Evolutionary conservation across 1,284 basidiomycete genomes (phyloP), one percentile per base, ranked within the genome.

Genomic region (Moesziomyces aphidis): DNA sequence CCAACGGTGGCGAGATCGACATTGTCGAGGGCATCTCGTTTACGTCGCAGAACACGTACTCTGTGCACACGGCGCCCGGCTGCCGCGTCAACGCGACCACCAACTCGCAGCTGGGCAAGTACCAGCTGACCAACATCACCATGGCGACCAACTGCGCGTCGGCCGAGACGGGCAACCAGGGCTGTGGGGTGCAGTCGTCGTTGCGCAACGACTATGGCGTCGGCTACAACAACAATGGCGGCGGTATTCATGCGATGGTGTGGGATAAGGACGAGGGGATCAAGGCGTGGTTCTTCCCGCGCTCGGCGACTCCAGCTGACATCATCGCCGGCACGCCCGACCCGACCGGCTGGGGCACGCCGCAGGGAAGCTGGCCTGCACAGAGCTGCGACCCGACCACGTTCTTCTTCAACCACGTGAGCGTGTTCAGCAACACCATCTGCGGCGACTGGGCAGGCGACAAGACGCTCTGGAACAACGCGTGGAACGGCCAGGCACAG

Each of bases 151-250:
- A 90, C 74, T 93, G 92, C 77, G 87, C 90, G 64, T 85, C 87
- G 5, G 86, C 87, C 19, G 77, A 85, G 28, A 89, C 89, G 76
- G 86, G 71, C 76, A 92, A 92, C 76, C 83, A 88, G 0, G 90
- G 90, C 0, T 93, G 92, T 71, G 89, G 89, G 13, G 90, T 92
- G 13, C 77, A 85, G 24, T 73, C 88, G 70, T 43, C 80, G 70
- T 47, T 87, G 46, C 56, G 81, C 0, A 85, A 85, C 55, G 90
- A 82, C 21, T 90, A 87, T 69, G 90, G 90, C 0, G 87, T 88
- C 13, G 73, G 78, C 3, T 91, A 90, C 85, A 91, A 92, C 77
- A 71, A 72, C 10, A 86, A 86, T 23, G 89, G 90, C 7, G 91
- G 91, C n/a, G 89, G 90, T 3, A 88, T 85, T 83, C 81, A 68